Conservation (phyloP, 75 land plant genomes). For the Picea sitchensis region DNA sequence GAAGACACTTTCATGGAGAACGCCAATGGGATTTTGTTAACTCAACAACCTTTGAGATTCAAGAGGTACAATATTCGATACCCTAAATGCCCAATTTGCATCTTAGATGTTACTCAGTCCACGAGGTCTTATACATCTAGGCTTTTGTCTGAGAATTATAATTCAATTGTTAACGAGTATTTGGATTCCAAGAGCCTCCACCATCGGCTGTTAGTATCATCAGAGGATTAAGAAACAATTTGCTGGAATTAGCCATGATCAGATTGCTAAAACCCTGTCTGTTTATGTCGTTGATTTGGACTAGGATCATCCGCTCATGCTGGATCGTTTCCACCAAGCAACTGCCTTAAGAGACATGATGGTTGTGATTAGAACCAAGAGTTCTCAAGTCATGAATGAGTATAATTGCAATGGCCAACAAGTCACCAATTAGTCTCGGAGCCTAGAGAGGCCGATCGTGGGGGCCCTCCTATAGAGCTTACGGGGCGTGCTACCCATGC, state of each 20-base stretch:
- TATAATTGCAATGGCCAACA: constrained; percentile 95
- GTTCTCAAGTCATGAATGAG: constrained; percentile 87
- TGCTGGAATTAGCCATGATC: constrained; percentile 22
- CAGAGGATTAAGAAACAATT: constrained; percentile 21
- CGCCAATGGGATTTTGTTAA: constrained; percentile 39
- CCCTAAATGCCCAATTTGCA: constrained; percentile 63
- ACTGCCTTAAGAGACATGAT: constrained; percentile 81
- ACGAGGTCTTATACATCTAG: constrained; percentile 85
- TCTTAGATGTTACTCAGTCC: constrained; percentile 64
- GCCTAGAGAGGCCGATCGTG: constrained; percentile 81
- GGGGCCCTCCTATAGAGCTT: constrained; percentile 87
- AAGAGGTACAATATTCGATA: constrained; percentile 40
- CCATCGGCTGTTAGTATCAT: constrained; percentile 40
- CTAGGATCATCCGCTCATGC: constrained; percentile 51
- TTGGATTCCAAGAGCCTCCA: constrained; percentile 88
- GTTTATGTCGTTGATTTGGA: constrained; percentile 94
- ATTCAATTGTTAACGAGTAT: constrained; percentile 87
- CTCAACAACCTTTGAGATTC: constrained; percentile 60
- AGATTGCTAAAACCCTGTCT: constrained; percentile 40
- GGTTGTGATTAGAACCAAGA: constrained; percentile 38
- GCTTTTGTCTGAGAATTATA: constrained; percentile 81
- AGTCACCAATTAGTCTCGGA: constrained; percentile 65
- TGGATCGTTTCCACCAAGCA: constrained; percentile 92
- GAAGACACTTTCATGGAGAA: constrained; percentile 58
- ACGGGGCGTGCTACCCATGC: constrained; percentile 95